These are phyloP conservation scores for Austropuccinia psidii DNA, from an alignment of 1,284 basidiomycete genomes.

Conservation along the genomic window DNA sequence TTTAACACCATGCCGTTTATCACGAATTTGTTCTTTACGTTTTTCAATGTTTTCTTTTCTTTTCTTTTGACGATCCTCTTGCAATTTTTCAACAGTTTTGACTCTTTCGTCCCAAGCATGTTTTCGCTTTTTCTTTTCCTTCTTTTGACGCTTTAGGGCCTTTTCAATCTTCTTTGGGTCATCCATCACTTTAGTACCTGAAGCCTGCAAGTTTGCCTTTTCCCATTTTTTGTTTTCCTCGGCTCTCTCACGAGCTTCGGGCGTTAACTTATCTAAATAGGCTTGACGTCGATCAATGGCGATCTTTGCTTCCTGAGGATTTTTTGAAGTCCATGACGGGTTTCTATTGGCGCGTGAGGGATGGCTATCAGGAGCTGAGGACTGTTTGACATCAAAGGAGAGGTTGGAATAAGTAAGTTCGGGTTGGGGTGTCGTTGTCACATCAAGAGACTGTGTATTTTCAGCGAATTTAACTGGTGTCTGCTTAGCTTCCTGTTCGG, in stretches of 20 bases:
- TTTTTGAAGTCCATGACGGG: conserved; percentile 33
- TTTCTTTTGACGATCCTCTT: conserved; percentile 29
- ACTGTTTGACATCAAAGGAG: neutral
- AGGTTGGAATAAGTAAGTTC: conserved; percentile 23
- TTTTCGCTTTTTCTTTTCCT: conserved; percentile 31
- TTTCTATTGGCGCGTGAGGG: neutral
- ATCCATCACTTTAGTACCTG: conserved; percentile 33
- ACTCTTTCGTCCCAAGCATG: conserved; percentile 27
- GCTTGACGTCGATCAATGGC: conserved; percentile 15
- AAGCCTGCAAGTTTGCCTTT: conserved; percentile 24
- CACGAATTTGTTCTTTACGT: conserved; percentile 26
- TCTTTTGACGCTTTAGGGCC: conserved; percentile 18
- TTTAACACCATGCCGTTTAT: conserved; percentile 21
- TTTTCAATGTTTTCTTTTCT: conserved; percentile 24
- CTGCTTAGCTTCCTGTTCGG: neutral
- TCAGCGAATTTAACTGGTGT: neutral
- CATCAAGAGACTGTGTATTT: neutral
- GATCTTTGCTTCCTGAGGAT: conserved; percentile 25
- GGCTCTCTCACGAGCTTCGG: conserved; percentile 27
- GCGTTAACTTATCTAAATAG: conserved; percentile 25
- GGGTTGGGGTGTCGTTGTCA: neutral
- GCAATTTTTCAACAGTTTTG: conserved; percentile 31
- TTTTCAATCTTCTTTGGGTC: conserved; percentile 24
- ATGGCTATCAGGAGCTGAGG: neutral
- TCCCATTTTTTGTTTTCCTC: conserved; percentile 36